Evolutionary conservation across 2,329 filamentous ascomycete species (phyloP).

Genomic region (Eurotiales sp.): DNA sequence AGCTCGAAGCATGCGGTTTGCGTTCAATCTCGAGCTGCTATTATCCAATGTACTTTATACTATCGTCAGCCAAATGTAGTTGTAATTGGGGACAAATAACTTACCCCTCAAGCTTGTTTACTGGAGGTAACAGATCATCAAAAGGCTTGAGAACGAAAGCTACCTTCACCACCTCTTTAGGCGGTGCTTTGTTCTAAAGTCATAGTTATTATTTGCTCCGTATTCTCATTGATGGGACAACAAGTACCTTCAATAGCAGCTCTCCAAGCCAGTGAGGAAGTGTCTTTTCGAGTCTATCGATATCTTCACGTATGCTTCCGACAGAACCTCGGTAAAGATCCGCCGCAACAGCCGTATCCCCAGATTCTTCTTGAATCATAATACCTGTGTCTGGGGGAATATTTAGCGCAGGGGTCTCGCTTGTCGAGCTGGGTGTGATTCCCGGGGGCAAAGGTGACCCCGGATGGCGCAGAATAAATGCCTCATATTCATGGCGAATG

Average conservation of each 20-base stretch:
- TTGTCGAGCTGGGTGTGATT: conserved; percentile 41
- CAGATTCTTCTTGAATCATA: conserved; percentile 62
- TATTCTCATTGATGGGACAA: neutral
- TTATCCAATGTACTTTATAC: conserved; percentile 19
- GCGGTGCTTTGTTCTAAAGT: conserved; percentile 67
- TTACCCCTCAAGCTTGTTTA: conserved; percentile 68
- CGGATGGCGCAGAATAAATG: conserved; percentile 36
- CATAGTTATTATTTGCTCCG: conserved; percentile 13
- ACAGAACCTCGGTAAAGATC: conserved; percentile 92
- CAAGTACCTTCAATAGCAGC: conserved; percentile 64
- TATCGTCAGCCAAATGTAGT: conserved; percentile 12
- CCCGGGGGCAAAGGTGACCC: conserved; percentile 34
- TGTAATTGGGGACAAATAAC: conserved; percentile 18
- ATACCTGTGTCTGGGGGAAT: conserved; percentile 53
- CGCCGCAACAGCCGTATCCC: conserved; percentile 62
- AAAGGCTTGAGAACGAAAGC: conserved; percentile 86
- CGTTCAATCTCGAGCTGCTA: conserved; percentile 85
- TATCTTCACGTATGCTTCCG: conserved; percentile 69
- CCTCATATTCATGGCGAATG: conserved; percentile 45
- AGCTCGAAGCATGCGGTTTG: conserved; percentile 91
- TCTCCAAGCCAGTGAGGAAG: conserved; percentile 92
- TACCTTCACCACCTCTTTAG: conserved; percentile 94
- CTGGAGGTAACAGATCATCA: conserved; percentile 68
- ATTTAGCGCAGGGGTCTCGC: conserved; percentile 43
- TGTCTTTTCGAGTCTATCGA: conserved; percentile 77